Conservation (phyloP, 495 filamentous ascomycete genomes). For the Monascus purpureus region DNA sequence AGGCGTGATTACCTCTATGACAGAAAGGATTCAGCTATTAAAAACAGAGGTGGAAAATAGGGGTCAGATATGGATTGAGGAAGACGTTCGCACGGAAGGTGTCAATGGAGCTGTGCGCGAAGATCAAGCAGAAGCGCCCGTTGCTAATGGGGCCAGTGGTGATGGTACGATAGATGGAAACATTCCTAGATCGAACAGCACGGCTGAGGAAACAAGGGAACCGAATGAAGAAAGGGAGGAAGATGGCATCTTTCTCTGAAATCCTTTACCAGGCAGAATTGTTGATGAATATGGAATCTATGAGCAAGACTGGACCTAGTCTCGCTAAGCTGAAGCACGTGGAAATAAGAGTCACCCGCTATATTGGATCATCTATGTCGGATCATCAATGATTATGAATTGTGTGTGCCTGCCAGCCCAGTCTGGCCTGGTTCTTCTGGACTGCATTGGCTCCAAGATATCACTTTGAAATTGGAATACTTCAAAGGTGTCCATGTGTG, state of each 20-base stretch:
- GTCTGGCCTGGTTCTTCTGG: too few species aligned
- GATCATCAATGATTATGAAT: too few species aligned
- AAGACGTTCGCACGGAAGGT: conserved; percentile 16
- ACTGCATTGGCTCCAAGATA: too few species aligned
- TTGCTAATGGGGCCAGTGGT: conserved; percentile 19
- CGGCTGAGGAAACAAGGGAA: conserved; percentile 4
- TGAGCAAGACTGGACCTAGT: too few species aligned
- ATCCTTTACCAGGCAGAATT: not conserved
- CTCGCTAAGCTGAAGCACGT: too few species aligned
- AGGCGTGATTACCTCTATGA: conserved; percentile 57
- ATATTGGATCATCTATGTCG: too few species aligned
- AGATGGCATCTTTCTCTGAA: conserved; percentile 53
- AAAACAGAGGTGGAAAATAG: conserved; percentile 62
- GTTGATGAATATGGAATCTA: too few species aligned
- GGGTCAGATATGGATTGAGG: conserved; percentile 56
- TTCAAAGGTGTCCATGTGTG: too few species aligned
- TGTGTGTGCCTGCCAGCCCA: too few species aligned
- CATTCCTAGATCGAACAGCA: conserved; percentile 6
- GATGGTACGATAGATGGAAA: too few species aligned
- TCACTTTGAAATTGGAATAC: too few species aligned
- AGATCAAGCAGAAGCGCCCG: conserved; percentile 7
- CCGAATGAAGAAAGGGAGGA: conserved; percentile 29
- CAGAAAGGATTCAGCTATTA: conserved; percentile 52
- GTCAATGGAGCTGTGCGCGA: conserved; percentile 6
- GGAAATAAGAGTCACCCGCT: too few species aligned